Percentiles rank a stretch among this genome's conserved stretches.
Conservation (phyloP, 2,329 filamentous ascomycete genomes). For the Mycosphaerelloides madeirae region DNA sequence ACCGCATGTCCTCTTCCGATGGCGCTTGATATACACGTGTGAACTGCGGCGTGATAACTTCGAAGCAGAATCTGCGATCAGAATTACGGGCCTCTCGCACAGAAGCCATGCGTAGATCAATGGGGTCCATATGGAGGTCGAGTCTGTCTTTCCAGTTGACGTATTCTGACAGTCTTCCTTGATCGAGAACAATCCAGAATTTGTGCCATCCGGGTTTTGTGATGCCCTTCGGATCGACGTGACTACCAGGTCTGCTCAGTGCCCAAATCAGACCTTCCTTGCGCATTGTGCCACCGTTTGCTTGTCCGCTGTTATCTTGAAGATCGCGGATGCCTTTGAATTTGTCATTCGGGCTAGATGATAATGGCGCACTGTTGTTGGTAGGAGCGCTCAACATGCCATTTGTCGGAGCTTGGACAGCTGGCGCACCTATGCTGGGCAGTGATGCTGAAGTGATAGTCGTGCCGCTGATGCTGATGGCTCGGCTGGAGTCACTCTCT, state of each 20-base stretch:
- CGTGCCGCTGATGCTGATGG: conserved; percentile 20
- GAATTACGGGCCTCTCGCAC: conserved; percentile 93
- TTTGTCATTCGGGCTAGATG: conserved; percentile 43
- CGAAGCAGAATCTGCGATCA: conserved; percentile 93
- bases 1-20: conserved; percentile 96
- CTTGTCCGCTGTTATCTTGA: conserved; percentile 60
- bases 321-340: conserved; percentile 93
- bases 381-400: conserved; percentile 22
- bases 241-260: conserved; percentile 82
- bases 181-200: conserved; percentile 98
- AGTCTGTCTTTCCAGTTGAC: conserved; percentile 99
- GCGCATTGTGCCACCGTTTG: conserved; percentile 60
- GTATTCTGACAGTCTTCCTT: conserved; percentile 94
- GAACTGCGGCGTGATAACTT: conserved; percentile 94
- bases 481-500: conserved; percentile 21
- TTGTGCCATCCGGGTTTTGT: conserved; percentile 99
- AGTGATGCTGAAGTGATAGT: conserved; percentile 27
- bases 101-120: conserved; percentile 93
- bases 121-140: conserved; percentile 95
- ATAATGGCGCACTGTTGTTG: conserved; percentile 9
- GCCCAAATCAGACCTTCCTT: conserved; percentile 97
- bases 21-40: conserved; percentile 97
- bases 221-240: conserved; percentile 89
- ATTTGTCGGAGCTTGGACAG: conserved; percentile 22
- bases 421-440: conserved; percentile 17